Conservation (phyloP, 805 yeast species). For the Scheffersomyces stipitis region DNA sequence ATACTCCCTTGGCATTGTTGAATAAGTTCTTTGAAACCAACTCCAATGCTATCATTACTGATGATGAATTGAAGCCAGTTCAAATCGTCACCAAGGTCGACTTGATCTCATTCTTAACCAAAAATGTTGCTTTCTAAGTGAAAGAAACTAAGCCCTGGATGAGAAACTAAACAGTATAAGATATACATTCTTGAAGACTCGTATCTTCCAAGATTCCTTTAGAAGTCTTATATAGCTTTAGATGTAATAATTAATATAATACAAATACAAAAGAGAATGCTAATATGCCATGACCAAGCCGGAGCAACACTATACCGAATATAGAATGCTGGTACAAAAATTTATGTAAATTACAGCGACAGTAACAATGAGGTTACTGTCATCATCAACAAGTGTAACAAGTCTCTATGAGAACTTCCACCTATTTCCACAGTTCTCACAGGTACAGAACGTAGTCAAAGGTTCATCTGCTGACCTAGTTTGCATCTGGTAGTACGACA, state of each 20-base stretch:
- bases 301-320: too few species aligned
- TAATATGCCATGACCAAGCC: too few species aligned
- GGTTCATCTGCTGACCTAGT: slow-evolving; percentile 99
- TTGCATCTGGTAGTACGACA: slow-evolving; percentile 95
- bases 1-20: slow-evolving; percentile 65
- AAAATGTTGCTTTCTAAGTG: slow-evolving; percentile 21
- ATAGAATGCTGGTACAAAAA: too few species aligned
- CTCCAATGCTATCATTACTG: slow-evolving; percentile 82
- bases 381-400: not conserved
- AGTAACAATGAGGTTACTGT: too few species aligned
- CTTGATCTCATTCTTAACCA: slow-evolving; percentile 56
- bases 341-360: too few species aligned
- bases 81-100: slow-evolving; percentile 90
- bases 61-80: slow-evolving; percentile 64
- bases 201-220: too few species aligned
- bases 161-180: too few species aligned
- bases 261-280: too few species aligned
- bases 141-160: too few species aligned
- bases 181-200: too few species aligned
- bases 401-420: slow-evolving; percentile 85
- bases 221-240: too few species aligned
- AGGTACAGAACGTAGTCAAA: slow-evolving; percentile 94
- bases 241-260: too few species aligned
- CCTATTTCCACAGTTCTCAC: slow-evolving; percentile 95
- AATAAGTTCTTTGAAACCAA: slow-evolving; percentile 81